Evolutionary conservation across 2,329 filamentous ascomycete species (phyloP).

Genomic region (Colletotrichum spaethianum): DNA sequence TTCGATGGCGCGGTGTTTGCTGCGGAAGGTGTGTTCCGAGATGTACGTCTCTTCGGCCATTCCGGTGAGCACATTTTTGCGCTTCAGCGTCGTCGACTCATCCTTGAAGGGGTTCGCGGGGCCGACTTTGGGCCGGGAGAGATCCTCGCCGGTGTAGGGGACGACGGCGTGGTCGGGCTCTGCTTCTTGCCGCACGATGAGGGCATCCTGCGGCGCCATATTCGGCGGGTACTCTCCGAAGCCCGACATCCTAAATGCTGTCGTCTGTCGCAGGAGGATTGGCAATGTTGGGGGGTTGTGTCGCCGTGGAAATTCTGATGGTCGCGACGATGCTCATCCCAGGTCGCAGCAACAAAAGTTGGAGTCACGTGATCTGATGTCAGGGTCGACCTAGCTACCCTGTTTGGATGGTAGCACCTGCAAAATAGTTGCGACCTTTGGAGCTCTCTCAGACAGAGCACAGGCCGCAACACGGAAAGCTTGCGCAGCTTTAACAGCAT

Average conservation of each 20-base stretch:
- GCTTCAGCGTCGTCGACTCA: slow-evolving; percentile 73
- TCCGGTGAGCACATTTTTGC: slow-evolving; percentile 88
- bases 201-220: slow-evolving; percentile 75
- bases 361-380: slow-evolving; percentile 42
- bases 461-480: background rate
- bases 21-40: slow-evolving; percentile 91
- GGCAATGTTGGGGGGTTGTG: slow-evolving; percentile 34
- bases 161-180: slow-evolving; percentile 73
- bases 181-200: slow-evolving; percentile 70
- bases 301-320: slow-evolving; percentile 6
- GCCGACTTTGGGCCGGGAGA: slow-evolving; percentile 76
- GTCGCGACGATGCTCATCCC: slow-evolving; percentile 24
- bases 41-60: slow-evolving; percentile 90
- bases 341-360: slow-evolving; percentile 26
- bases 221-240: slow-evolving; percentile 77
- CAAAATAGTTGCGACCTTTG: background rate
- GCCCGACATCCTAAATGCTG: slow-evolving; percentile 65
- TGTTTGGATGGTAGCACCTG: background rate
- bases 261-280: slow-evolving; percentile 17
- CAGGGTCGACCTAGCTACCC: slow-evolving; percentile 30
- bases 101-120: slow-evolving; percentile 83
- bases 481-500: background rate
- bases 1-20: slow-evolving; percentile 88
- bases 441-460: background rate
- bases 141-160: slow-evolving; percentile 79